Conservation (phyloP, 2,329 filamentous ascomycete species). For the Colletotrichum tropicale region DNA sequence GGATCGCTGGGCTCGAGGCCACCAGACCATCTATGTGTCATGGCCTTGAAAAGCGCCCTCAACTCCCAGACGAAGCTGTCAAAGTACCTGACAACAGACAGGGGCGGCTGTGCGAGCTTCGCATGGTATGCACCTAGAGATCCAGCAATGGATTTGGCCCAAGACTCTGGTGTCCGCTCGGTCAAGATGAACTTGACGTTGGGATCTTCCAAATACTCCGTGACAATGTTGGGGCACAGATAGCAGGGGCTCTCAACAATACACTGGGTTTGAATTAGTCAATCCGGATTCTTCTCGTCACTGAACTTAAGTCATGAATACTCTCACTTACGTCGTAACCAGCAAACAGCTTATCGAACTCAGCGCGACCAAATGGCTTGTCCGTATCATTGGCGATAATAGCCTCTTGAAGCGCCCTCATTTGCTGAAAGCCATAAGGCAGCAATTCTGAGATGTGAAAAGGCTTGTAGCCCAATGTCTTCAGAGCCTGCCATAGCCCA, state of each 20-base stretch:
- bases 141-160: slow-evolving; percentile 33
- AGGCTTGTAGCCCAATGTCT: slow-evolving; percentile 37
- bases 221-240: slow-evolving; percentile 32
- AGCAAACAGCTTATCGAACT: slow-evolving; percentile 45
- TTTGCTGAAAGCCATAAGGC: slow-evolving; percentile 23
- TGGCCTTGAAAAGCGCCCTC: slow-evolving; percentile 8
- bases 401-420: slow-evolving; percentile 34
- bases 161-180: slow-evolving; percentile 37
- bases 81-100: slow-evolving; percentile 14
- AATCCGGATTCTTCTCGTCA: background rate
- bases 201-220: slow-evolving; percentile 29
- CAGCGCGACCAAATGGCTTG: slow-evolving; percentile 33
- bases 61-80: slow-evolving; percentile 14
- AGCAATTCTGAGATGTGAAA: slow-evolving; percentile 40
- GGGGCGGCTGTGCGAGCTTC: slow-evolving; percentile 5
- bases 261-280: background rate
- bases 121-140: slow-evolving; percentile 22
- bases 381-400: slow-evolving; percentile 27
- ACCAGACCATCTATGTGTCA: slow-evolving; percentile 11
- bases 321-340: slow-evolving; percentile 32
- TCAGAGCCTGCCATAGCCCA: slow-evolving; percentile 37
- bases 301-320: background rate
- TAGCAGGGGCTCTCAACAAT: slow-evolving; percentile 24
- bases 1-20: background rate
- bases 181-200: slow-evolving; percentile 40